Evolutionary conservation across 169 alveolate genomes (phyloP).

Genomic region (Plasmodium berghei): DNA sequence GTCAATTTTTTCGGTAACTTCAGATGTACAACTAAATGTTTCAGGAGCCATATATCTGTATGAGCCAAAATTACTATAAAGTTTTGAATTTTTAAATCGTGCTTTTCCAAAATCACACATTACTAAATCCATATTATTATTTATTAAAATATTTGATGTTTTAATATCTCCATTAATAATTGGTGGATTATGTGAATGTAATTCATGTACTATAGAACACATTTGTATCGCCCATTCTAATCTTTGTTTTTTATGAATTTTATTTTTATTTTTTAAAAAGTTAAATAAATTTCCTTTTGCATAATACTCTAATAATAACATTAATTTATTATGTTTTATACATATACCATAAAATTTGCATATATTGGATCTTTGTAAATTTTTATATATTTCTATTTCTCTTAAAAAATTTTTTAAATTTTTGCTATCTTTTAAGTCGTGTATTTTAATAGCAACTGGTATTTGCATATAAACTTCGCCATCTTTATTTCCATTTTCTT

Average conservation of each 20-base stretch:
- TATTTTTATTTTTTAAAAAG: slow-evolving; percentile 65
- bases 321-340: slow-evolving; percentile 36
- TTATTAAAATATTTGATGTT: slow-evolving; percentile 72
- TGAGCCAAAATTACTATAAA: slow-evolving; percentile 75
- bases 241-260: slow-evolving; percentile 64
- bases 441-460: slow-evolving; percentile 72
- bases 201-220: slow-evolving; percentile 45
- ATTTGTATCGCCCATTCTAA: slow-evolving; percentile 60
- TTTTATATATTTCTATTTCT: slow-evolving; percentile 76
- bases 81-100: slow-evolving; percentile 59
- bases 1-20: slow-evolving; percentile 63
- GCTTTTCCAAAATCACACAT: slow-evolving; percentile 78
- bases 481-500: neutral
- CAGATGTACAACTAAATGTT: slow-evolving; percentile 59
- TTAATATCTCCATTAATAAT: slow-evolving; percentile 73
- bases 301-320: slow-evolving; percentile 68
- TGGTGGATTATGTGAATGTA: slow-evolving; percentile 72
- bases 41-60: slow-evolving; percentile 78
- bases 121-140: slow-evolving; percentile 62
- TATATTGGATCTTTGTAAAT: slow-evolving; percentile 45
- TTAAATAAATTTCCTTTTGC: slow-evolving; percentile 72
- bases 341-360: slow-evolving; percentile 74
- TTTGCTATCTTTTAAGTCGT: slow-evolving; percentile 55
- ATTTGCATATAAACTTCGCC: slow-evolving; percentile 22
- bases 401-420: slow-evolving; percentile 73